Conservation (phyloP, 331 rosid species). For the Dryas integrifolia region DNA sequence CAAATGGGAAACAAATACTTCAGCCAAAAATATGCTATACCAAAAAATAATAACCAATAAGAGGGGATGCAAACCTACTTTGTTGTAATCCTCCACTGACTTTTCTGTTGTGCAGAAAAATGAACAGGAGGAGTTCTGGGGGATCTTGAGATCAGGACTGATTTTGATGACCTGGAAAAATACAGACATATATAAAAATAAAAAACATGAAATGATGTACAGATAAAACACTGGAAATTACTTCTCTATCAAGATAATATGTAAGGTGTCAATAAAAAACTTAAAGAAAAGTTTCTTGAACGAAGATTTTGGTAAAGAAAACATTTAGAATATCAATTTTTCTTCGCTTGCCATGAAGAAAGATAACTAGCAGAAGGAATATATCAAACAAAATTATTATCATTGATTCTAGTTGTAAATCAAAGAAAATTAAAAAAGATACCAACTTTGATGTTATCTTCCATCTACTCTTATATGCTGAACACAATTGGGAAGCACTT, state of each 20-base stretch:
- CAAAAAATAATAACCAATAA: slow-evolving; percentile 6
- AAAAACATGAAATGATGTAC: background rate
- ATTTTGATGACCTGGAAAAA: slow-evolving; percentile 56
- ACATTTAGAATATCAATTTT: background rate
- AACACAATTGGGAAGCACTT: slow-evolving; percentile 36
- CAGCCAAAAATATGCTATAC: slow-evolving; percentile 13
- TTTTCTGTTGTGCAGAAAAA: slow-evolving; percentile 53
- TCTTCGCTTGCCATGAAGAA: background rate
- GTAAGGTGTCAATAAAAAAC: slow-evolving; percentile 8
- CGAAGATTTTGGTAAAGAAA: background rate
- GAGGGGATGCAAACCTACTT: slow-evolving; percentile 49
- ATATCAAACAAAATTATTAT: background rate
- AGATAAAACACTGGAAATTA: background rate
- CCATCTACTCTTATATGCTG: slow-evolving; percentile 44
- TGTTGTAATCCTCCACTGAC: slow-evolving; percentile 75
- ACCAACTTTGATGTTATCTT: slow-evolving; percentile 72
- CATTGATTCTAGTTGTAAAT: background rate
- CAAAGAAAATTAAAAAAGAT: slow-evolving; percentile 32
- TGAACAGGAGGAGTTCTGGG: slow-evolving; percentile 36
- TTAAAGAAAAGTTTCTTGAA: slow-evolving; percentile 6
- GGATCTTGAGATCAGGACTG: slow-evolving; percentile 43
- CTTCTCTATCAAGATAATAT: background rate
- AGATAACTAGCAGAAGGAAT: background rate
- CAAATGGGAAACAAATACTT: slow-evolving; percentile 13
- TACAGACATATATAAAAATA: slow-evolving; percentile 25